Conservation (phyloP, 495 filamentous ascomycete genomes). For the Rostrohypoxylon terebratum region DNA sequence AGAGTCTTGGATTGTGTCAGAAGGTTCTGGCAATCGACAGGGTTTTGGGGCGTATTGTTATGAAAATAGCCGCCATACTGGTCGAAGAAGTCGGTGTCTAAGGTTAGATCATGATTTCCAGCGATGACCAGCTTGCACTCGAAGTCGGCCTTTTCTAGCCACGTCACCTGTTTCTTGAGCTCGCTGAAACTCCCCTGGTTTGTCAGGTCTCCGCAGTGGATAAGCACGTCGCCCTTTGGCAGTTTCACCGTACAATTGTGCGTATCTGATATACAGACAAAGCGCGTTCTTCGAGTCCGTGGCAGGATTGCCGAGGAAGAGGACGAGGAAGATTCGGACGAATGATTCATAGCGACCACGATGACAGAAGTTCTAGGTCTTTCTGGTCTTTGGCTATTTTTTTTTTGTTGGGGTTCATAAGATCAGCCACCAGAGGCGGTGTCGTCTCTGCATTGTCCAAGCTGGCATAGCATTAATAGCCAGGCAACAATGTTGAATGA, state of each 20-base stretch:
- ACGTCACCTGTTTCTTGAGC: slow-evolving; percentile 69
- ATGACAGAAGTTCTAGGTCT: background rate
- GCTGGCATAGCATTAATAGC: background rate
- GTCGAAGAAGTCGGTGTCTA: slow-evolving; percentile 72
- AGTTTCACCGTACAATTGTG: slow-evolving; percentile 76
- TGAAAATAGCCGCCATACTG: slow-evolving; percentile 69
- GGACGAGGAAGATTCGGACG: slow-evolving; percentile 13
- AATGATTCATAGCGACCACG: slow-evolving; percentile 28
- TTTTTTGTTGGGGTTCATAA: slow-evolving; percentile 3
- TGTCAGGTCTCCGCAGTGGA: slow-evolving; percentile 90
- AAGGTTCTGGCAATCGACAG: slow-evolving; percentile 66
- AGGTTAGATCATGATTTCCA: slow-evolving; percentile 84
- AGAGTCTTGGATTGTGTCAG: slow-evolving; percentile 67
- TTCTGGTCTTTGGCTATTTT: too few species aligned
- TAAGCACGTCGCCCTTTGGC: slow-evolving; percentile 86
- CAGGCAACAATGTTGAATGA: background rate
- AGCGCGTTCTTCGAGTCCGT: slow-evolving; percentile 53
- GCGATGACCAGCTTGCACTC: slow-evolving; percentile 85
- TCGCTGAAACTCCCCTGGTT: slow-evolving; percentile 81
- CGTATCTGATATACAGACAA: slow-evolving; percentile 88
- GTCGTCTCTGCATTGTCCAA: background rate
- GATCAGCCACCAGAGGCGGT: background rate
- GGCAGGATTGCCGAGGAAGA: slow-evolving; percentile 12
- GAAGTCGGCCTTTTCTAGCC: slow-evolving; percentile 83
- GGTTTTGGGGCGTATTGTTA: slow-evolving; percentile 67